Percentiles rank a stretch among this genome's conserved stretches.
Conservation (phyloP, 805 yeast genomes). For the Kazachstania bromeliacearum region DNA sequence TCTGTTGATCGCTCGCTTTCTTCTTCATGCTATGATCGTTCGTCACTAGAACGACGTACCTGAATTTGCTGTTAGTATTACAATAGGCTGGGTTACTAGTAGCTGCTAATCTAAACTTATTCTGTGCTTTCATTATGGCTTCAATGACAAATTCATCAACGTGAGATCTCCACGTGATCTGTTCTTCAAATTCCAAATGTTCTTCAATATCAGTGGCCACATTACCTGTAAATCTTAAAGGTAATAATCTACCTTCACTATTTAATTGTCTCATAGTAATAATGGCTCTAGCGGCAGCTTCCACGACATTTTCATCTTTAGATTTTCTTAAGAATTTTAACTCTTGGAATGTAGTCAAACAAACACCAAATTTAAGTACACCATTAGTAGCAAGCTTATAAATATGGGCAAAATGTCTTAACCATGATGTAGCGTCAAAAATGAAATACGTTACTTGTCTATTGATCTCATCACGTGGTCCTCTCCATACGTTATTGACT, state of each 20-base stretch:
- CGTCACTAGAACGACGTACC: conserved; percentile 55
- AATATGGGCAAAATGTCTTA: conserved; percentile 69
- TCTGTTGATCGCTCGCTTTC: conserved; percentile 36
- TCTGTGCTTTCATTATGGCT: conserved; percentile 33
- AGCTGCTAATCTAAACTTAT: conserved; percentile 7
- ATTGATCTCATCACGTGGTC: conserved; percentile 34
- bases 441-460: conserved; percentile 48
- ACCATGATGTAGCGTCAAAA: conserved; percentile 72
- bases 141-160: conserved; percentile 61
- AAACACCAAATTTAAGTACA: conserved; percentile 53
- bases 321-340: conserved; percentile 61
- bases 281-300: conserved; percentile 73
- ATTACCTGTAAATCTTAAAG: conserved; percentile 61
- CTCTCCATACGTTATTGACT: conserved; percentile 3
- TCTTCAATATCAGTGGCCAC: conserved; percentile 61
- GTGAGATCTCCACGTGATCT: conserved; percentile 60
- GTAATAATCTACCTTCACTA: conserved; percentile 43
- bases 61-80: conserved; percentile 24
- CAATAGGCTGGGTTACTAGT: background rate
- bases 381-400: conserved; percentile 57
- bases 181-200: conserved; percentile 63
- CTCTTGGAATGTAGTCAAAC: conserved; percentile 72
- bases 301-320: conserved; percentile 62
- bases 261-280: conserved; percentile 62
- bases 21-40: conserved; percentile 68